Evolutionary conservation across 129 eudicot genomes (phyloP).

Genomic region (Artemisia tridentata): DNA sequence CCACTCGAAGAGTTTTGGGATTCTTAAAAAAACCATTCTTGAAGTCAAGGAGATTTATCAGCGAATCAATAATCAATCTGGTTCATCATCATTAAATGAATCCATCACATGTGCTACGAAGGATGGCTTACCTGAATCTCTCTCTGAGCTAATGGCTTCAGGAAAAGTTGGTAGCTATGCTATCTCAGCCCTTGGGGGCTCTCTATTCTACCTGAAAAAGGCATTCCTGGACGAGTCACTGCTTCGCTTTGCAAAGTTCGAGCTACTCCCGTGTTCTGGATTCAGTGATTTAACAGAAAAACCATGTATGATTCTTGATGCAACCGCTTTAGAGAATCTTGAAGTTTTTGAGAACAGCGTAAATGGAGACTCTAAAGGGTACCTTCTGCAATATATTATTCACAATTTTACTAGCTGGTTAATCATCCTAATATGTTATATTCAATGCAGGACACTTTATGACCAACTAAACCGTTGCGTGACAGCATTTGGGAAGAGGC

Average conservation of each 20-base stretch:
- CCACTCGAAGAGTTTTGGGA: constrained; percentile 91
- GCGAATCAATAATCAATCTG: constrained; percentile 35
- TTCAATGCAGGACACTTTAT: constrained; percentile 72
- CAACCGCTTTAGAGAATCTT: constrained; percentile 88
- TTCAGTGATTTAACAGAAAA: constrained; percentile 50
- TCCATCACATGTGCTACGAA: constrained; percentile 27
- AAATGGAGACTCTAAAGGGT: constrained; percentile 89
- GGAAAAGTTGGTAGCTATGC: constrained; percentile 67
- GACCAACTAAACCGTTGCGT: constrained; percentile 83
- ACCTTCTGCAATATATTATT: constrained; percentile 19
- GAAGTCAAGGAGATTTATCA: constrained; percentile 56
- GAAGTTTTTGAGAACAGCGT: constrained; percentile 90
- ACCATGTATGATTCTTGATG: constrained; percentile 90
- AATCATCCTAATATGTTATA: constrained; percentile 17
- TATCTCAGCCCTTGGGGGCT: constrained; percentile 90
- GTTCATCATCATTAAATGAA: constrained; percentile 35
- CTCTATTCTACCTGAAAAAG: constrained; percentile 80
- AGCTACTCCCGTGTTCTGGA: constrained; percentile 76
- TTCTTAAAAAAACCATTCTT: constrained; percentile 63
- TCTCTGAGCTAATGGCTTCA: constrained; percentile 52
- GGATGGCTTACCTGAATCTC: constrained; percentile 53
- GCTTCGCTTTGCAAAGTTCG: constrained; percentile 84
- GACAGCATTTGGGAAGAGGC: constrained; percentile 92
- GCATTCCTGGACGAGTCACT: constrained; percentile 82
- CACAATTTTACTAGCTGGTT: constrained; percentile 7